Base-by-base conservation (phyloP, 169 alveolate species). In the Eimeria maxima region DNA sequence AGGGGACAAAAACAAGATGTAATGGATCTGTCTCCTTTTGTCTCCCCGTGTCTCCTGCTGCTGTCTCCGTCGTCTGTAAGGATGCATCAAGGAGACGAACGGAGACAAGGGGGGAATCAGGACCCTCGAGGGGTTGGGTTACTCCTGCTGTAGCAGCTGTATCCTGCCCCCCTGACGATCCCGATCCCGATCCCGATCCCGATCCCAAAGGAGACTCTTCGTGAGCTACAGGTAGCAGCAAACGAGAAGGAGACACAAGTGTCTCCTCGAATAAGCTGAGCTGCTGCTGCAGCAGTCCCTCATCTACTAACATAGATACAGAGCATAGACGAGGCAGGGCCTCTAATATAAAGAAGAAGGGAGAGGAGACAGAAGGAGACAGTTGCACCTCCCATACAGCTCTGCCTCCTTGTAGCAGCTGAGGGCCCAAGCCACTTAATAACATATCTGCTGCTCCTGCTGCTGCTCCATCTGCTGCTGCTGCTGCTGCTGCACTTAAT, bases 371-470 rank as follows among this genome's bases (percentile, higher is more conserved):
- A 38, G 53, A 18, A 22, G 69, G 11, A n/a, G 47, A 18, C 7
- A 42, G 33, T 18, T 60, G 53, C 73, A 81, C 16, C 47, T 24
- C 18, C 90, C 90, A 81, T 33, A 11, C 42, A 10, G 90, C 90
- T 7, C 44, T 42, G 1, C 90, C 90, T n/a, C 90, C 73, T 27
- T 50, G 47, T n/a, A 81, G 73, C 45, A 81, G 71, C 90, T 81
- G 74, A n/a, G 42, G 73, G 3, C 71, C 90, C 14, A 81, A 50
- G n/a, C 90, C 90, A 2, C 0, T 6, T 8, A 76, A n/a, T 4
- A 38, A 16, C 22, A 24, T 38, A 8, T 38, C 87, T 27, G 47
- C 87, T 76, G 87, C 87, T 47, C 63, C 87, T 42, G 87, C 87
- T 69, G 80, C 80, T 69, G 80, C 80, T 69, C 47, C 45, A n/a